These are phyloP conservation scores for Pyrenopolyporus hunteri DNA, from an alignment of 495 filamentous ascomycete genomes.

Conservation along the genomic window DNA sequence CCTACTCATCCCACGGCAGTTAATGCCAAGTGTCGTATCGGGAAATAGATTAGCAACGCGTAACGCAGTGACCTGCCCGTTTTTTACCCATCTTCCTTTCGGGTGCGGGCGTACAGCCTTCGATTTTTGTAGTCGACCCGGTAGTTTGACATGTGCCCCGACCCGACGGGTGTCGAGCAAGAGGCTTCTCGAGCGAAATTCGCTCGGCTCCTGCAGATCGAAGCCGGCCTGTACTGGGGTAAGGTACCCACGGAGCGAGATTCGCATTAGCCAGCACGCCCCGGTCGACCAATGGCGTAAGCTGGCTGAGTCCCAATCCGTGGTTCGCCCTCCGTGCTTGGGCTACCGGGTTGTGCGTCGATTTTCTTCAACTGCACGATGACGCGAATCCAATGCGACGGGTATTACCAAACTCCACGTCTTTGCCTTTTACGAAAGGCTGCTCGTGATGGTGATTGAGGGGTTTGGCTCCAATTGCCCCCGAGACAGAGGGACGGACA, in stretches of 20 bases:
- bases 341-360: conserved; percentile 11
- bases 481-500: too few species aligned
- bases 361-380: conserved; percentile 20
- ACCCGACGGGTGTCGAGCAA: background rate
- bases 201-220: conserved; percentile 31
- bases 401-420: background rate
- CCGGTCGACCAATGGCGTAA: conserved; percentile 12
- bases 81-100: conserved; percentile 8
- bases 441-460: conserved; percentile 22
- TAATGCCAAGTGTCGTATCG: conserved; percentile 24
- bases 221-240: conserved; percentile 13
- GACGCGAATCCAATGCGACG: conserved; percentile 21
- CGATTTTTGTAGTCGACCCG: conserved; percentile 28
- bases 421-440: background rate
- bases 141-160: conserved; percentile 16
- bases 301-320: conserved; percentile 27
- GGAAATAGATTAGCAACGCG: conserved; percentile 23
- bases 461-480: conserved; percentile 14
- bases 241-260: too few species aligned
- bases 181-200: conserved; percentile 20
- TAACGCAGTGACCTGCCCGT: conserved; percentile 5
- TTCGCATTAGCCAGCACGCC: conserved; percentile 23
- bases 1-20: conserved; percentile 12
- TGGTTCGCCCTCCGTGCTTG: conserved; percentile 9
- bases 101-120: background rate